Evolutionary conservation across 192 early-diverging fungal genomes (phyloP), one percentile per base, ranked within the genome.

Genomic region (Coemansia sp.): DNA sequence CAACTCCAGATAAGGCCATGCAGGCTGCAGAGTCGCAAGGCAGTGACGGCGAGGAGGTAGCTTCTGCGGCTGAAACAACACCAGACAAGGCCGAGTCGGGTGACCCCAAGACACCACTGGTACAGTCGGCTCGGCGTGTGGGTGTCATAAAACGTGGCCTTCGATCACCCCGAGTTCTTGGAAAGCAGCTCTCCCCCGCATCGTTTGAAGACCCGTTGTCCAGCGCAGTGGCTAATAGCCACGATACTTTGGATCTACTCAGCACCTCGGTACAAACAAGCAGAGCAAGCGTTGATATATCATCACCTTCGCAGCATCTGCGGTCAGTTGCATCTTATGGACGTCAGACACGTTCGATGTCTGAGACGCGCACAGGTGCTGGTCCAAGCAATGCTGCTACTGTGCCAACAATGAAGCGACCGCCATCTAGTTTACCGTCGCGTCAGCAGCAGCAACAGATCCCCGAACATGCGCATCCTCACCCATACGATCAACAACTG

Each of bases 401-500:
- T 27, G 26, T 26, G n/a, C 41, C 54, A 12, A n/a, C 27, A 38
- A 18, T 23, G 5, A 21, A 21, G 16, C 32, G 8, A 1, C 32
- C 22, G 38, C 56, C 65, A 41, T 2, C 23, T 27, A 63, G 54
- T 44, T 34, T 44, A 54, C 58, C 56, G 14, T 54, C 41, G 23
- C 48, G 49, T 41, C 49, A 26, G 27, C 62, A 72, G 2, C 71
- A 68, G 34, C 77, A 80, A 21, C 71, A 67, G 26, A n/a, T n/a
- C n/a, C n/a, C n/a, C n/a, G 38, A 44, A 23, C 48, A 54, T 56
- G 34, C 22, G 27, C 62, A 72, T 1, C 71, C 71, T 27, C 77
- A 80, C 24, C 77, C 77, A 24, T 80, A 80, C 32, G 77, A 74
- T 52, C 77, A 80, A 56, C 77, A 80, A 62, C 64, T 80, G n/a